phyloP scores from a whole-genome alignment of 805 yeast species.

The Candida suzukii region DNA sequence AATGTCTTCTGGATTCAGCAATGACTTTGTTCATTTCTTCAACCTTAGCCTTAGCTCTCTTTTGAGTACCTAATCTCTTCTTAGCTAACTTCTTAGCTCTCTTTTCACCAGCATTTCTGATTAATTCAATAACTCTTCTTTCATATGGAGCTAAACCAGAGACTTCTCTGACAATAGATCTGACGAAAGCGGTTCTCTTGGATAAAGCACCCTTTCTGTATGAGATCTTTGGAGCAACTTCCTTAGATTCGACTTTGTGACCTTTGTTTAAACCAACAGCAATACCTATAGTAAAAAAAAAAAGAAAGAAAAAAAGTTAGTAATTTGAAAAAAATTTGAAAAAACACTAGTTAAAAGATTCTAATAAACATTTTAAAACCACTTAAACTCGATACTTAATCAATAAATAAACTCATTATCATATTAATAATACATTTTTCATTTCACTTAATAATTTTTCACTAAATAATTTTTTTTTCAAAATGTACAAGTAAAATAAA shows the following conservation, averaged over 20 bases:
- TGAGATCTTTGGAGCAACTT: slow-evolving; percentile 82
- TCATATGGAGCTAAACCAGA: slow-evolving; percentile 99
- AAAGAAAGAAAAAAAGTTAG: neutral
- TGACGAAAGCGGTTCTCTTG: slow-evolving; percentile 93
- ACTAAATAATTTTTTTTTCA: too few relatives aligned
- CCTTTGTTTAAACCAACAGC: slow-evolving; percentile 99
- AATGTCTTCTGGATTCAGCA: slow-evolving; percentile 95
- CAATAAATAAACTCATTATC: too few relatives aligned
- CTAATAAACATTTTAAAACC: too few relatives aligned
- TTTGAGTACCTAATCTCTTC: slow-evolving; percentile 99
- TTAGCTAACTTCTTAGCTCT: slow-evolving; percentile 99
- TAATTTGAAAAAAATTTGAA: too few relatives aligned
- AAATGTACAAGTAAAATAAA: too few relatives aligned
- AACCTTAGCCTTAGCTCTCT: slow-evolving; percentile 99
- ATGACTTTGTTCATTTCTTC: slow-evolving; percentile 96
- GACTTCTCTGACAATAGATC: slow-evolving; percentile 93
- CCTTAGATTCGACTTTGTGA: slow-evolving; percentile 86
- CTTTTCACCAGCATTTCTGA: slow-evolving; percentile 99
- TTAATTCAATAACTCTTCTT: slow-evolving; percentile 98
- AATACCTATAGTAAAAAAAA: slow-evolving; percentile 58
- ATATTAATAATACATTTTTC: too few relatives aligned
- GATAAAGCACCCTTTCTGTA: slow-evolving; percentile 96
- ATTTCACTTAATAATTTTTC: too few relatives aligned
- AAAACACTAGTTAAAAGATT: too few relatives aligned
- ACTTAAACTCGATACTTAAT: too few relatives aligned